phyloP scores from a whole-genome alignment of 2,329 filamentous ascomycete species.

The Mycosphaerella arachidis region DNA sequence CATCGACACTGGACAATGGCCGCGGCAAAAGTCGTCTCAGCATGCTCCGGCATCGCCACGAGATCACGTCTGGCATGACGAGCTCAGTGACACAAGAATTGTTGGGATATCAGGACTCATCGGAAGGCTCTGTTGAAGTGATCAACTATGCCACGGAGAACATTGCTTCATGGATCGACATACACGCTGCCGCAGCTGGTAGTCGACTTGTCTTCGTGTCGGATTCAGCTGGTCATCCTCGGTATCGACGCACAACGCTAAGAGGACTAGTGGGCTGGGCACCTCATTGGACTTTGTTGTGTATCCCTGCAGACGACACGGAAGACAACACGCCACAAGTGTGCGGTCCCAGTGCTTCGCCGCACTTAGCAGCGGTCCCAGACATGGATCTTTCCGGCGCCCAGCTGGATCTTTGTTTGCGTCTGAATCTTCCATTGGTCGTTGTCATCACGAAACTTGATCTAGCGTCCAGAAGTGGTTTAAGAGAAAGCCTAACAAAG shows the following conservation, averaged over 20 bases:
- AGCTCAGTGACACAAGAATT: constrained; percentile 93
- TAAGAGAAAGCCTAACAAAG: constrained; percentile 67
- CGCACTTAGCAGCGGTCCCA: constrained; percentile 49
- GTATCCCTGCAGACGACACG: constrained; percentile 74
- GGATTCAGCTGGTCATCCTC: constrained; percentile 85
- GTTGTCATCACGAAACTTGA: constrained; percentile 91
- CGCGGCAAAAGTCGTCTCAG: constrained; percentile 84
- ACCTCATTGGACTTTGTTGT: constrained; percentile 87
- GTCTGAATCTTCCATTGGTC: constrained; percentile 70
- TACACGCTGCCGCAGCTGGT: constrained; percentile 70
- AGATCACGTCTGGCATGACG: constrained; percentile 85
- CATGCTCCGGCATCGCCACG: constrained; percentile 86
- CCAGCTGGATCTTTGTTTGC: constrained; percentile 80
- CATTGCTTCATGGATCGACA: constrained; percentile 89
- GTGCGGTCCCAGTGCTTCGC: constrained; percentile 47
- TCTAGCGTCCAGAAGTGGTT: constrained; percentile 66
- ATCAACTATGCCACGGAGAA: constrained; percentile 84
- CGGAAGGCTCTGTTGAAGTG: constrained; percentile 41
- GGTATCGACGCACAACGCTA: constrained; percentile 83
- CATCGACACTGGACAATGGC: constrained; percentile 84
- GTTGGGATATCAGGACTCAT: constrained; percentile 64
- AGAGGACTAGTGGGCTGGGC: constrained; percentile 92
- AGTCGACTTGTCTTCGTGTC: constrained; percentile 81
- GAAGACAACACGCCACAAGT: constrained; percentile 43
- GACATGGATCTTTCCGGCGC: constrained; percentile 70